Conservation (phyloP, 257 asterid genomes). For the Nicotiana otophora region DNA sequence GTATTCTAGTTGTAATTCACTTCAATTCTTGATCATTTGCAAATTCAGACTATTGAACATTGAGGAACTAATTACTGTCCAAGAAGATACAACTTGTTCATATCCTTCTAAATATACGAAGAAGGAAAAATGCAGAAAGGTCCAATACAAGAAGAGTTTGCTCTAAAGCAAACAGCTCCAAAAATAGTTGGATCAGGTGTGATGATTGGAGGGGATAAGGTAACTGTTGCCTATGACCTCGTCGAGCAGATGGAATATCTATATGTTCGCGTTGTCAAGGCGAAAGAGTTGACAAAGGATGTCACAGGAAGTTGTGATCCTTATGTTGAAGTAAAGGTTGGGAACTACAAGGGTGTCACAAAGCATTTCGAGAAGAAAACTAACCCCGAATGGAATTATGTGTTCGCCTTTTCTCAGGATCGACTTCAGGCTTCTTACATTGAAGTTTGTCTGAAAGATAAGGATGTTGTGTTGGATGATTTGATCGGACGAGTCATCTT, state of each 20-base stretch:
- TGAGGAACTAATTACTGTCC: background rate
- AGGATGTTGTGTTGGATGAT: conserved; percentile 59
- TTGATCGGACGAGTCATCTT: conserved; percentile 47
- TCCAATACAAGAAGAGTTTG: conserved; percentile 49
- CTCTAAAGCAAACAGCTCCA: conserved; percentile 71
- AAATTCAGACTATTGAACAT: background rate
- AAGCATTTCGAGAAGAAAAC: conserved; percentile 61
- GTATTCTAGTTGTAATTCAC: background rate
- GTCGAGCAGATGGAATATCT: conserved; percentile 86
- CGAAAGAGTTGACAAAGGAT: conserved; percentile 53
- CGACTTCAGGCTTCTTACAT: conserved; percentile 60
- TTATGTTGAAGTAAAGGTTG: conserved; percentile 63
- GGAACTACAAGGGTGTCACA: conserved; percentile 77
- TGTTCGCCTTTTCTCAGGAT: conserved; percentile 71
- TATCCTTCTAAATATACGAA: background rate
- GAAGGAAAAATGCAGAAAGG: conserved; percentile 39
- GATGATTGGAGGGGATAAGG: conserved; percentile 58
- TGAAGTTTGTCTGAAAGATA: conserved; percentile 68
- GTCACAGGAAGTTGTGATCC: conserved; percentile 72
- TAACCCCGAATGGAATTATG: conserved; percentile 73
- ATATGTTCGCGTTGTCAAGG: conserved; percentile 78
- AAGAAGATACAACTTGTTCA: background rate
- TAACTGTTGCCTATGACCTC: conserved; percentile 61
- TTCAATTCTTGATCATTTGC: background rate
- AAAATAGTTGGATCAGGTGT: conserved; percentile 71